These are phyloP conservation scores for Rhodotorula sp. DNA, from an alignment of 1,284 basidiomycete species.

Conservation along the genomic window DNA sequence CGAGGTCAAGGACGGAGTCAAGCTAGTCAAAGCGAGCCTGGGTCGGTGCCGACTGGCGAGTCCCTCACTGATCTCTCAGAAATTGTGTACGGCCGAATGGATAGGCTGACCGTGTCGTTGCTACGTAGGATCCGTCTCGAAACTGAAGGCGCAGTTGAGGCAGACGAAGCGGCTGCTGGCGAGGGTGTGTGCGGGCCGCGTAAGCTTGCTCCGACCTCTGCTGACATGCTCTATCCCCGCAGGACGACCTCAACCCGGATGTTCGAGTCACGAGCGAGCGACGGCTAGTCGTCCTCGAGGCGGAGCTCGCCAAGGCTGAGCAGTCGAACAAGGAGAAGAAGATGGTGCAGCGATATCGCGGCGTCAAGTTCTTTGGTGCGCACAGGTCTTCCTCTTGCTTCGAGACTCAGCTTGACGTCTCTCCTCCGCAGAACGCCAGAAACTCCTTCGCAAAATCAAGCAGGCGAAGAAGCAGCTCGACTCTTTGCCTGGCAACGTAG, in stretches of 20 bases:
- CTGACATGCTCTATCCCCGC: not conserved
- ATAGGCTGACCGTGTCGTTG: not conserved
- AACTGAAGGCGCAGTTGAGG: slow-evolving; percentile 37
- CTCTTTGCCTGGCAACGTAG: not conserved
- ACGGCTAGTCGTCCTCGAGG: slow-evolving; percentile 22
- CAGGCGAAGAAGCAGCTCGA: slow-evolving; percentile 32
- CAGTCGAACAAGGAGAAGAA: slow-evolving; percentile 31
- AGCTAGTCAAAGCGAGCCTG: not conserved
- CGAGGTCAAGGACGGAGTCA: not conserved
- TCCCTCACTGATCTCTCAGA: not conserved
- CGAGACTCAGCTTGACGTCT: not conserved
- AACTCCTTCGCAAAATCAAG: slow-evolving; percentile 38
- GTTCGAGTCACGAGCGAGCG: slow-evolving; percentile 31
- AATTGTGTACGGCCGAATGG: too few relatives aligned
- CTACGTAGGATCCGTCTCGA: slow-evolving; percentile 31
- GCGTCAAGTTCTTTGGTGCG: slow-evolving; percentile 40
- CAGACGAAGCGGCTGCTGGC: slow-evolving; percentile 37
- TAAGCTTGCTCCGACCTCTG: too few relatives aligned
- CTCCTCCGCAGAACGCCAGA: slow-evolving; percentile 32
- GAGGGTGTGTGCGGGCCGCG: slow-evolving; percentile 1
- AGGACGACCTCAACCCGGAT: slow-evolving; percentile 38
- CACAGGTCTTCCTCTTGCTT: not conserved
- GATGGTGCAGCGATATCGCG: slow-evolving; percentile 38
- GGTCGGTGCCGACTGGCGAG: slow-evolving; percentile 22
- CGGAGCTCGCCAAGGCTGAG: slow-evolving; percentile 27